Percentiles rank a stretch among this genome's conserved stretches.
Conservation (phyloP, 768 basidiomycete genomes). For the Mycena metata region DNA sequence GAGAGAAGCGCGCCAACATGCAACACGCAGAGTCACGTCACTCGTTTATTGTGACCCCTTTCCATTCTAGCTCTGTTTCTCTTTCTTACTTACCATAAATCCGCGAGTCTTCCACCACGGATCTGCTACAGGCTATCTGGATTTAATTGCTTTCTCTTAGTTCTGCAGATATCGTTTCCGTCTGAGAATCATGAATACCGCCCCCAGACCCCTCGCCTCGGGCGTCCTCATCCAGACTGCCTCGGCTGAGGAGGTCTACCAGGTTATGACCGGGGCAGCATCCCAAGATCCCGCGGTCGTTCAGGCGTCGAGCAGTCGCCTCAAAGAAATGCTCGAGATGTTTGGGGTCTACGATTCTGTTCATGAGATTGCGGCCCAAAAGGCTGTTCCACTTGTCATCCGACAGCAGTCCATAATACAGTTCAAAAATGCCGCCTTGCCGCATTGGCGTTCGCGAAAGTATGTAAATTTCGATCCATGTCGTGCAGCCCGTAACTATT, state of each 20-base stretch:
- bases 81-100: neutral
- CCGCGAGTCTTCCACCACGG: neutral
- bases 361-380: slow-evolving; percentile 78
- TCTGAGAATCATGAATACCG: slow-evolving; percentile 45
- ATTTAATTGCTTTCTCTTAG: slow-evolving; percentile 8
- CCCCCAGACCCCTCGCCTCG: slow-evolving; percentile 43
- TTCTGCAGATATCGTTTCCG: slow-evolving; percentile 9
- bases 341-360: slow-evolving; percentile 80
- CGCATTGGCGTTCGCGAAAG: slow-evolving; percentile 87
- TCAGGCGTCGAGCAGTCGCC: slow-evolving; percentile 64
- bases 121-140: neutral
- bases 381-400: slow-evolving; percentile 70
- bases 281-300: slow-evolving; percentile 78
- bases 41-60: too few relatives aligned
- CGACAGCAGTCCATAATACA: slow-evolving; percentile 89
- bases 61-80: too few relatives aligned
- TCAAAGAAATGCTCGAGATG: slow-evolving; percentile 77
- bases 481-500: slow-evolving; percentile 24
- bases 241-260: slow-evolving; percentile 74
- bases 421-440: slow-evolving; percentile 84
- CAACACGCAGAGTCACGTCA: neutral
- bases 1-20: slow-evolving; percentile 22
- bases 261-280: slow-evolving; percentile 75
- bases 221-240: slow-evolving; percentile 59
- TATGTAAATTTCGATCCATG: slow-evolving; percentile 48